Evolutionary conservation across 352 stramenopile species (phyloP), one percentile per base, ranked within the genome.

Genomic region (Pythium apleroticum): DNA sequence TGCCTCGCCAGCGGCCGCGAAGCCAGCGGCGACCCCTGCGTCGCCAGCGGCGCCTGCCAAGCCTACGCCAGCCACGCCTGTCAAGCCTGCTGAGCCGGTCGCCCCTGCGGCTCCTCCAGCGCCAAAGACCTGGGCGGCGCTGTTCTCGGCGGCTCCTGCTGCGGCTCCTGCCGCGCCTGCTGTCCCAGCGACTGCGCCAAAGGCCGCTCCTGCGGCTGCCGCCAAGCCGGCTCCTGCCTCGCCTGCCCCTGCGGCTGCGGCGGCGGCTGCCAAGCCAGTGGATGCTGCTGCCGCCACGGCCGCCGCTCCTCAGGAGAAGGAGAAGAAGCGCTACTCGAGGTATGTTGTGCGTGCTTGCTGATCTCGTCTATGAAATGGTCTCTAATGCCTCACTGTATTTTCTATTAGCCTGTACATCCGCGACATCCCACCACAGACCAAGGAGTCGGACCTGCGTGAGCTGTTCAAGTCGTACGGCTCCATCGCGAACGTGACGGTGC

Each of bases 401-500:
- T 56, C 37, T 39, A 12, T 64, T 64, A 95, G 87, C 60, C 53
- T 96, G 30, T 94, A 87, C 67, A 90, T 96, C 62, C 78, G 80
- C 25, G 82, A 96, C 33, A 71, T 96, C 57, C 87, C 87, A 27
- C 24, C 77, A 35, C 73, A 91, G 69, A 81, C 84, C 37, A 89
- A 88, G 69, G 84, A 94, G 7, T 73, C 57, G 35, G 87, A 96
- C 37, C 39, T 96, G 52, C 84, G 82, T 45, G 82, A 93, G 46
- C 68, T 96, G 49, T 96, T 96, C 73, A 84, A 88, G 71, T 52
- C 68, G 55, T 93, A 88, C 70, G 87, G 87, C 22, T 60, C 80
- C 43, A 90, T 96, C 54, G 87, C 83, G 30, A 81, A 78, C 64
- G 76, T 92, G 45, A 93, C 73, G 41, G 71, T 94, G 3, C 72